These are phyloP conservation scores for Rhizopus stolonifer DNA, from an alignment of 371 early-diverging fungal species.

Conservation along the genomic window DNA sequence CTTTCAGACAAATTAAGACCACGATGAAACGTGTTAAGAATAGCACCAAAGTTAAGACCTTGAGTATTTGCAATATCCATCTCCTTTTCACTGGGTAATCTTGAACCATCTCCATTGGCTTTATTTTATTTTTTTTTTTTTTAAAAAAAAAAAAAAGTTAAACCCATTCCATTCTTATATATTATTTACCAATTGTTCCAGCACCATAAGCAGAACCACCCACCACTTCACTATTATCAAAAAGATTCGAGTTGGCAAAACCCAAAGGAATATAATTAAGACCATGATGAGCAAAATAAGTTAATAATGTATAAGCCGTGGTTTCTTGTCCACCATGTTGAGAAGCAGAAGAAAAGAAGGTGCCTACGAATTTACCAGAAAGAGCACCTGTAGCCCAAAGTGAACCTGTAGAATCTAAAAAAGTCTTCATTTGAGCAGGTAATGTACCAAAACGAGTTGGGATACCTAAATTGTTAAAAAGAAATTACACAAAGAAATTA, in stretches of 20 bases:
- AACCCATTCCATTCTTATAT: background rate
- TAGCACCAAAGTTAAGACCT: slow-evolving; percentile 64
- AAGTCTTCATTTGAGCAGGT: slow-evolving; percentile 76
- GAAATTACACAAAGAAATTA: too few relatives aligned
- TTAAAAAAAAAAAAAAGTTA: too few relatives aligned
- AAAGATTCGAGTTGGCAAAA: slow-evolving; percentile 42
- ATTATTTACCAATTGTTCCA: slow-evolving; percentile 55
- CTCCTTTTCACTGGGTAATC: slow-evolving; percentile 67
- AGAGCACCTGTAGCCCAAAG: slow-evolving; percentile 71
- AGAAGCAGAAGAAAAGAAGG: slow-evolving; percentile 73
- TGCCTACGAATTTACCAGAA: slow-evolving; percentile 69
- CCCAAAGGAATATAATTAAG: slow-evolving; percentile 79
- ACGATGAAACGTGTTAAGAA: slow-evolving; percentile 21
- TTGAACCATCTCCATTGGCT: slow-evolving; percentile 60
- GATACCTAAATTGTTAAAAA: background rate
- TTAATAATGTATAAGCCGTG: slow-evolving; percentile 65
- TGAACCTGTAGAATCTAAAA: slow-evolving; percentile 71
- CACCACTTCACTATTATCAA: slow-evolving; percentile 35
- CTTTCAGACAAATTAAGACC: background rate
- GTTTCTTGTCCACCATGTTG: slow-evolving; percentile 82
- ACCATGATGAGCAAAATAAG: slow-evolving; percentile 79
- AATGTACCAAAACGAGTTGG: slow-evolving; percentile 61
- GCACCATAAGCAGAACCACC: slow-evolving; percentile 83
- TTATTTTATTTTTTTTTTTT: slow-evolving; percentile 50
- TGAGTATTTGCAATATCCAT: slow-evolving; percentile 63